Evolutionary conservation across 805 yeast genomes (phyloP), one percentile per base, ranked within the genome.

Genomic region (Maudiozyma pseudohumilis): DNA sequence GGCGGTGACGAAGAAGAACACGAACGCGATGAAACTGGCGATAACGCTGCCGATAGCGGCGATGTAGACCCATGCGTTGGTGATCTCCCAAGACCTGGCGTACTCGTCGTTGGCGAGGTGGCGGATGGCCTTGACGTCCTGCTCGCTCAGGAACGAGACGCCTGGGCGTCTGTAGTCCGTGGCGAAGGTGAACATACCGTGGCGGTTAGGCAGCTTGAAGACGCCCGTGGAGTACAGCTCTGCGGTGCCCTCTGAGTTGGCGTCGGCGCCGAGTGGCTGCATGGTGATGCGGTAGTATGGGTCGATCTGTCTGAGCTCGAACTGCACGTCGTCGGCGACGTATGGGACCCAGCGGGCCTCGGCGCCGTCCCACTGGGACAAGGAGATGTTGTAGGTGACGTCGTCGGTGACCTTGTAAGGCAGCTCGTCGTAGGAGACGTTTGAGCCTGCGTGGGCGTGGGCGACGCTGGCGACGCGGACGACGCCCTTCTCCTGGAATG

Each of bases 81-180:
- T 69, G 52, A 92, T 89, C 43, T 82, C 84, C 89, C 92, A 92
- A 31, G 94, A 80, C 61, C 97, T 75, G 43, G 80, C 78, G 66
- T 77, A 92, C 65, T 94, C 98, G 57, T 92, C 94, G 59, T 88
- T 89, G 42, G 97, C 96, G 52, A 84, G 71, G 60, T 92, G 97
- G 60, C 97, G 77, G 33, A 92, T 78, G 2, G 97, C 77, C 38
- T 86, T 85, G 15, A 81, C 77, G 38, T 70, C 70, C 43, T 72
- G 69, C 49, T 80, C 84, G 20, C 67, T 67, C 37, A 89, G 56
- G 59, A 68, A 87, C 18, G 83, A 68, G 49, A 70, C 68, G 5
- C 97, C 97, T 11, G 74, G 66, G 55, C 95, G 77, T 57, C 73
- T 73, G 66, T 88, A 88, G 50, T 82, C 80, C 32, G 82, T 69